These are phyloP conservation scores for Penicillium sp. DNA, from an alignment of 2,329 filamentous ascomycete species.

Conservation along the genomic window DNA sequence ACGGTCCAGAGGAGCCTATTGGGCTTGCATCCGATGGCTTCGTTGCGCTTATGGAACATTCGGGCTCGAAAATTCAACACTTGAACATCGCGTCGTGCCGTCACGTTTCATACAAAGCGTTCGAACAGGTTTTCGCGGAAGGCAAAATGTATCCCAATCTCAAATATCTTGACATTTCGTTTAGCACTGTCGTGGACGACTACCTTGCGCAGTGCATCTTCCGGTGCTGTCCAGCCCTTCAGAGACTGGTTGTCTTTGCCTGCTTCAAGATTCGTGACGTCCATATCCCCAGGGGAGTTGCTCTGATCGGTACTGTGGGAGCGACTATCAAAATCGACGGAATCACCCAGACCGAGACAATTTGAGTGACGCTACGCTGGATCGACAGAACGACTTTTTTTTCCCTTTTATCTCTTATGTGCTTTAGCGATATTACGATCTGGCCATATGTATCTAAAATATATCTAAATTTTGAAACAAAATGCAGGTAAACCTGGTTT, in stretches of 20 bases:
- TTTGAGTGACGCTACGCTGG: neutral
- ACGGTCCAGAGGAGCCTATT: constrained; percentile 61
- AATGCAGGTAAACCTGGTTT: neutral
- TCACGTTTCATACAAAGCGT: constrained; percentile 70
- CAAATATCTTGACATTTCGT: constrained; percentile 72
- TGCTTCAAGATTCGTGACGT: constrained; percentile 61
- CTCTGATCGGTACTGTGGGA: constrained; percentile 53
- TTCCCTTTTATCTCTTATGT: neutral
- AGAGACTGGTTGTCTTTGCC: constrained; percentile 61
- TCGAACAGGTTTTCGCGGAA: constrained; percentile 70
- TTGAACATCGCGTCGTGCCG: constrained; percentile 83
- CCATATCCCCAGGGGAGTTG: constrained; percentile 57
- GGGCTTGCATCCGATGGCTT: constrained; percentile 78
- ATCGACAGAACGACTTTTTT: too few relatives aligned
- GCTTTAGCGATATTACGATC: neutral
- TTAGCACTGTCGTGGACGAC: constrained; percentile 52
- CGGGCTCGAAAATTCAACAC: constrained; percentile 62
- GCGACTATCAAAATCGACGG: constrained; percentile 22
- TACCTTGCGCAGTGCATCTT: constrained; percentile 48
- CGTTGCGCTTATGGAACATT: constrained; percentile 79
- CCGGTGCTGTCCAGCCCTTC: constrained; percentile 47
- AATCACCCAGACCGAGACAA: constrained; percentile 12
- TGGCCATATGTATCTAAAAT: neutral
- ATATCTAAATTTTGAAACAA: neutral
- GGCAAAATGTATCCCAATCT: constrained; percentile 66